phyloP scores from a whole-genome alignment of 2,329 filamentous ascomycete species.

The Claviceps pazoutovae region DNA sequence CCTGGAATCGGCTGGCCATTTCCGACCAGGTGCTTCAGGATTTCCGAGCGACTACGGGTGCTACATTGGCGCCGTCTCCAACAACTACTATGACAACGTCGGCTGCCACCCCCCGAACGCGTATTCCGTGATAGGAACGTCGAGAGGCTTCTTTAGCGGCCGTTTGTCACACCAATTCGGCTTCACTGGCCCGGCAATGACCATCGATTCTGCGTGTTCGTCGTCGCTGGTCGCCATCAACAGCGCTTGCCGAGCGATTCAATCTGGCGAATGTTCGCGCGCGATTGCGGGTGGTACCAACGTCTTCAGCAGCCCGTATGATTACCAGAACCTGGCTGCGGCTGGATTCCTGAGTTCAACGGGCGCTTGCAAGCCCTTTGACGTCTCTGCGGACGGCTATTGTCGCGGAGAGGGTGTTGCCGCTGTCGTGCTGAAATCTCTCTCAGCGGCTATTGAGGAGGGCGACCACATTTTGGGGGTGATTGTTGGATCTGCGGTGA shows the following conservation, averaged over 20 bases:
- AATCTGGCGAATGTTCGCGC: constrained; percentile 41
- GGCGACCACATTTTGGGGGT: constrained; percentile 63
- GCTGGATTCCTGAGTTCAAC: constrained; percentile 27
- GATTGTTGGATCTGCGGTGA: constrained; percentile 60
- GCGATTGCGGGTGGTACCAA: constrained; percentile 51
- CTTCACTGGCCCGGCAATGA: constrained; percentile 2
- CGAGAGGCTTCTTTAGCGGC: constrained; percentile 1
- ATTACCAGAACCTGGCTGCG: constrained; percentile 12
- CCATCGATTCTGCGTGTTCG: constrained; percentile 6
- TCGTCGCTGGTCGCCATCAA: constrained; percentile 3
- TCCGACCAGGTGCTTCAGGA: background rate
- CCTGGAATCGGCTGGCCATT: background rate
- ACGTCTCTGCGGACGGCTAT: constrained; percentile 55
- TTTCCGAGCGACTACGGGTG: background rate
- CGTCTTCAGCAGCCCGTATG: constrained; percentile 19
- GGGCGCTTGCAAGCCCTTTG: constrained; percentile 5
- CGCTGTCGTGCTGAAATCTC: constrained; percentile 61
- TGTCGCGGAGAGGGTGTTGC: constrained; percentile 67
- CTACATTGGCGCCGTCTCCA: constrained; percentile 2
- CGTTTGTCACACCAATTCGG: constrained; percentile 5
- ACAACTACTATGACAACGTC: constrained; percentile 6
- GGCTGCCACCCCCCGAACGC: background rate
- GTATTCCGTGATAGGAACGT: constrained; percentile 1
- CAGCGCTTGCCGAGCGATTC: constrained; percentile 1
- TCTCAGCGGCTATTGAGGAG: constrained; percentile 61